These are phyloP conservation scores for Fusarium brevicatenulatum DNA, from an alignment of 2,329 filamentous ascomycete species.

Conservation along the genomic window DNA sequence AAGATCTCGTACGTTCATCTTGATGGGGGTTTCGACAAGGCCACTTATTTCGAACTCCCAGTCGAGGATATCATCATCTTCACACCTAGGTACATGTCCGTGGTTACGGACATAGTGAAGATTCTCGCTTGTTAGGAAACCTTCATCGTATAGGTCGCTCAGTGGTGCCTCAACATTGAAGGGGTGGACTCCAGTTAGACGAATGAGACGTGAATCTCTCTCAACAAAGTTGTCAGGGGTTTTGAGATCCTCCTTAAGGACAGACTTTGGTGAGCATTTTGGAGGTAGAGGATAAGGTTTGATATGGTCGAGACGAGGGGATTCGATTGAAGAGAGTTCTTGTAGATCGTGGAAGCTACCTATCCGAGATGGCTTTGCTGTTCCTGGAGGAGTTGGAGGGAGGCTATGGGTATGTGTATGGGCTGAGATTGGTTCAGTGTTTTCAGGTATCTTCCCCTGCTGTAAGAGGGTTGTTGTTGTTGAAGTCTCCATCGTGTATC, in stretches of 20 bases:
- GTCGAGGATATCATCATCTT: slow-evolving; percentile 75
- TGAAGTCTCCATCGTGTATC: slow-evolving; percentile 34
- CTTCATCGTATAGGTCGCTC: slow-evolving; percentile 78
- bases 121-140: slow-evolving; percentile 87
- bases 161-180: slow-evolving; percentile 92
- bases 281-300: slow-evolving; percentile 74
- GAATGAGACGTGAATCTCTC: slow-evolving; percentile 82
- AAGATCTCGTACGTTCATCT: slow-evolving; percentile 76
- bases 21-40: slow-evolving; percentile 80
- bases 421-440: slow-evolving; percentile 11
- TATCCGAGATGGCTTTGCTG: slow-evolving; percentile 51
- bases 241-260: slow-evolving; percentile 79
- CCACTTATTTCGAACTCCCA: slow-evolving; percentile 90
- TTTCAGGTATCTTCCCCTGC: slow-evolving; percentile 15
- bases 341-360: slow-evolving; percentile 46
- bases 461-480: slow-evolving; percentile 24
- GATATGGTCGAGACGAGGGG: slow-evolving; percentile 12
- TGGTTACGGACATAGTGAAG: slow-evolving; percentile 95
- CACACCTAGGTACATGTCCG: slow-evolving; percentile 80
- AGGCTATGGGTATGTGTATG: slow-evolving; percentile 41
- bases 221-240: slow-evolving; percentile 87
- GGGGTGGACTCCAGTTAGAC: slow-evolving; percentile 87
- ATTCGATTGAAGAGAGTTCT: slow-evolving; percentile 30
- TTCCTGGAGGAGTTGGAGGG: slow-evolving; percentile 55
- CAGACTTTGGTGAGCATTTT: slow-evolving; percentile 65